Base-by-base conservation (phyloP, 208 protist species). In the Polymyxa betae region DNA sequence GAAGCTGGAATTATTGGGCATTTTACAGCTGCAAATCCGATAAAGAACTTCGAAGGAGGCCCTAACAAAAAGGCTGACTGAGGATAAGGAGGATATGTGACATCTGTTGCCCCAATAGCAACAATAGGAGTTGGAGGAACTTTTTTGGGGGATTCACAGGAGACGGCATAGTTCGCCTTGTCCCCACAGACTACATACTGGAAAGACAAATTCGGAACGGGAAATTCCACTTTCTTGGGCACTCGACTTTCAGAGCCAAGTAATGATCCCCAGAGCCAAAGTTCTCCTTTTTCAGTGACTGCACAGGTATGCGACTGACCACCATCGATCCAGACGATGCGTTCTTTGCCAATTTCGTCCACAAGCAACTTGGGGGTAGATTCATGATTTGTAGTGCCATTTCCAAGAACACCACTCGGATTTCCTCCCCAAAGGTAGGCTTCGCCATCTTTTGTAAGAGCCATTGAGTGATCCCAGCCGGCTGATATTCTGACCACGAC, bases 381-480 rank as follows among this genome's bases (percentile, higher is more conserved):
- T 82, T 82, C 72, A 38, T 82, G 72, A 43, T 82, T 82, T 5
- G 72, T 82, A 35, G 72, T 82, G n/a, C 72, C 72, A 20, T 5
- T 90, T 29, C 89, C 89, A 32, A 90, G 89, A 32, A 77, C 89
- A 44, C 89, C 89, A 40, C 89, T 90, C 16, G 40, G 54, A 90
- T 90, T 90, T 49, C 60, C 38, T 1, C 89, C 89, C 43, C 40
- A 49, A 44, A 77, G 87, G 49, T 82, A 88, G 5, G 60, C 89
- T n/a, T 90, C 38, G 10, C 89, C 89, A 32, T 90, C 60, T 77
- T 66, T 90, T n/a, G 89, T 88, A 1, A 90, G 89, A 44, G 68
- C 68, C 45, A 90, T 45, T 12, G 68, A 88, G 35, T 90, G 89
- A 77, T 90, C 49, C 54, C 68, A 90, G n/a, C 89, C 89, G 10